Evolutionary conservation across 225 moss, liverwort and hornwort genomes (phyloP).

Genomic region (Takakia lepidozioides): DNA sequence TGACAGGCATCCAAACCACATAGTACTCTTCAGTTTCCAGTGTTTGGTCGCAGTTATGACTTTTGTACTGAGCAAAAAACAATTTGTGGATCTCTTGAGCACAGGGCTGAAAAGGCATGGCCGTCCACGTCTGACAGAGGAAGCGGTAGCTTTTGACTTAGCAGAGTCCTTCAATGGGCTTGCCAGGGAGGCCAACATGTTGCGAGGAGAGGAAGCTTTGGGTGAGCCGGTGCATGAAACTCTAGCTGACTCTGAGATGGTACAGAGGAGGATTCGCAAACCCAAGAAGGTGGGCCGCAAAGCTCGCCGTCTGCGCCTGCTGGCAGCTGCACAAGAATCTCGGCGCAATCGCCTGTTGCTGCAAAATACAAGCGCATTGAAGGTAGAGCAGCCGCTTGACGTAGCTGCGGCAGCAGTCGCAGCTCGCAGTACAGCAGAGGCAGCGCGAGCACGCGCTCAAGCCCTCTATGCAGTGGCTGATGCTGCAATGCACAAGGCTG

Average conservation of each 20-base stretch:
- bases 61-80: too few relatives aligned
- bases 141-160: slow-evolving; percentile 50
- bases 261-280: slow-evolving; percentile 27
- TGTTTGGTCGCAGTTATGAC: too few relatives aligned
- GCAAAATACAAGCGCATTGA: slow-evolving; percentile 25
- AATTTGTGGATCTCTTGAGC: too few relatives aligned
- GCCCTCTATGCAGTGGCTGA: slow-evolving; percentile 90
- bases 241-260: slow-evolving; percentile 9
- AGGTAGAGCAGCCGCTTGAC: slow-evolving; percentile 23
- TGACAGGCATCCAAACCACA: too few relatives aligned
- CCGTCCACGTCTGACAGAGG: slow-evolving; percentile 58
- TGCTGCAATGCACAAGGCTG: slow-evolving; percentile 97
- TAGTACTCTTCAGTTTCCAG: too few relatives aligned
- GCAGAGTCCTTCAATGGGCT: slow-evolving; percentile 61
- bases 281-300: slow-evolving; percentile 75
- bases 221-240: slow-evolving; percentile 18
- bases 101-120: slow-evolving; percentile 61
- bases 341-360: slow-evolving; percentile 57
- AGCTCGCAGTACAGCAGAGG: slow-evolving; percentile 56
- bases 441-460: slow-evolving; percentile 71
- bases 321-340: slow-evolving; percentile 89
- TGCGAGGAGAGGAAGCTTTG: slow-evolving; percentile 17
- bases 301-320: slow-evolving; percentile 68
- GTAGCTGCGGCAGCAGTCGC: slow-evolving; percentile 44
- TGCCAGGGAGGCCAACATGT: slow-evolving; percentile 14